Base-by-base conservation (phyloP, 805 yeast species). In the Saccharomyces paradoxus region DNA sequence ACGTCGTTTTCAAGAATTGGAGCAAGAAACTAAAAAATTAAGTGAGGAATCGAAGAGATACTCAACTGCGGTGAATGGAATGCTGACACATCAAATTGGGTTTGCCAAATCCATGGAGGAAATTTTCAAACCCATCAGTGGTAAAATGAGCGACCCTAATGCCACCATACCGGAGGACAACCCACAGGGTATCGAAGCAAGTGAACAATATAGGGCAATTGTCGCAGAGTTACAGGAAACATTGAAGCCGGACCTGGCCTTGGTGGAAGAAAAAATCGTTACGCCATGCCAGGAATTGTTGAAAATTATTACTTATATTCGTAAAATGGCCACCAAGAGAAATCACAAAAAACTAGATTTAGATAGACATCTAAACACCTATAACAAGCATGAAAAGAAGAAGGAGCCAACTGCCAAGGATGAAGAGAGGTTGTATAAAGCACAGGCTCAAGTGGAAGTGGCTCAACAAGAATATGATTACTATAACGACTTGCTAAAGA, bases 381-480 rank as follows among this genome's bases (percentile, higher is more conserved):
- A 84, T 64, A 81, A 79, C 68, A 91, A 88, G 72, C 78, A 80
- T 58, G 94, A 88, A 66, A 83, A 79, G 49, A 92, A 90, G 76
- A 84, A 87, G 67, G 96, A 92, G 63, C 82, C 83, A 59, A 83
- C 86, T 3, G 80, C 86, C 46, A 94, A 91, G 73, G 97, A 89
- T 66, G 99, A 94, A 72, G 96, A 94, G 74, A 86, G 77, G 67
- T 73, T 89, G 78, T 94, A 89, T 77, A 81, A 81, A 65, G 90
- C 91, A 7, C 96, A 94, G 71, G 92, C 91, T 28, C 95, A 89
- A 54, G 82, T 89, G 58, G 89, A 85, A 62, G 80, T 89, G 62
- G 97, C 99, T 4, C 91, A 87, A 67, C 96, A 94, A 72, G 99
- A 94, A 71, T 94, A 82, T 72, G 96, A 92, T 69, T 94, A 92